Conservation (phyloP, 805 yeast species). For the Candida montana region DNA sequence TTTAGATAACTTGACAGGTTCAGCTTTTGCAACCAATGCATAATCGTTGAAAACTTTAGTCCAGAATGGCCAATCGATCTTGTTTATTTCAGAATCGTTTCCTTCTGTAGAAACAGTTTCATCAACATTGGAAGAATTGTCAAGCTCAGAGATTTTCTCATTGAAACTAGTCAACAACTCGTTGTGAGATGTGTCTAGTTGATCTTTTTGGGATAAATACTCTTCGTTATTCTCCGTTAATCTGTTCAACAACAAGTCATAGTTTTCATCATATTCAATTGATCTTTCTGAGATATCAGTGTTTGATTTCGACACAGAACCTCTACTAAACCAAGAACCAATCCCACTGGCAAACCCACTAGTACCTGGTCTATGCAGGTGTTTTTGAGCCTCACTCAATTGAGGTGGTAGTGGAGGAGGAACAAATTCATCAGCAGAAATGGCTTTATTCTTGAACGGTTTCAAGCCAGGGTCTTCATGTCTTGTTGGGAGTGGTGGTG, state of each 20-base stretch:
- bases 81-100: slow-evolving; percentile 28
- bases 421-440: slow-evolving; percentile 25
- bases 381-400: slow-evolving; percentile 19
- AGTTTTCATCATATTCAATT: slow-evolving; percentile 33
- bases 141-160: slow-evolving; percentile 18
- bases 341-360: slow-evolving; percentile 14
- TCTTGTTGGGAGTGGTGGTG: slow-evolving; percentile 2
- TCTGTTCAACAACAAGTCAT: slow-evolving; percentile 57
- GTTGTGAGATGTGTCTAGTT: slow-evolving; percentile 42
- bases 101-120: slow-evolving; percentile 11
- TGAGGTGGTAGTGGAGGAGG: slow-evolving; percentile 27
- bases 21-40: slow-evolving; percentile 54
- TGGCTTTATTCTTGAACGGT: slow-evolving; percentile 7
- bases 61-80: slow-evolving; percentile 87
- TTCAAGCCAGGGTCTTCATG: slow-evolving; percentile 1
- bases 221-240: slow-evolving; percentile 50
- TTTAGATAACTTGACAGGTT: slow-evolving; percentile 52
- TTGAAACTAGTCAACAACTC: slow-evolving; percentile 31
- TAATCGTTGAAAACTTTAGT: slow-evolving; percentile 74
- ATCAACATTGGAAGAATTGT: slow-evolving; percentile 3
- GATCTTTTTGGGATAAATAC: slow-evolving; percentile 46
- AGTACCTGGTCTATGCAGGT: slow-evolving; percentile 17
- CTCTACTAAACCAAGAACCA: slow-evolving; percentile 21
- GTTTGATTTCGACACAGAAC: slow-evolving; percentile 9
- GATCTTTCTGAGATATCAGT: slow-evolving; percentile 18